Evolutionary conservation across 1,139 yeast species (phyloP).

Genomic region (Suhomyces terraborum): DNA sequence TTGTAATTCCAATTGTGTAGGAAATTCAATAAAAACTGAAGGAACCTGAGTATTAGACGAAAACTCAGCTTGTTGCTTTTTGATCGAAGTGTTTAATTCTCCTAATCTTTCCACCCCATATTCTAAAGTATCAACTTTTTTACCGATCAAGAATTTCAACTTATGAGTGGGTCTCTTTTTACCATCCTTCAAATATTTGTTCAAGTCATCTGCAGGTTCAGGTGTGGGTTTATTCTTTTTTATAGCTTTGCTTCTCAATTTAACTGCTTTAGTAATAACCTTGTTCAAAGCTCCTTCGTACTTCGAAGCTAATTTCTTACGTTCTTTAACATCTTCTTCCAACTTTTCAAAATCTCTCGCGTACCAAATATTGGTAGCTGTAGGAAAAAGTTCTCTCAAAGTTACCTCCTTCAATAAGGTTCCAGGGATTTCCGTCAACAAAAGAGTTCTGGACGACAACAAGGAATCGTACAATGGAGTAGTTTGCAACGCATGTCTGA

Average conservation of each 20-base stretch:
- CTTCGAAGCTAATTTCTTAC: conserved; percentile 54
- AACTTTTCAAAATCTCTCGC: conserved; percentile 61
- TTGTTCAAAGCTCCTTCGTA: conserved; percentile 63
- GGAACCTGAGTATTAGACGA: conserved; percentile 53
- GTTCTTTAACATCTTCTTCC: conserved; percentile 53
- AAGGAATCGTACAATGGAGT: conserved; percentile 71
- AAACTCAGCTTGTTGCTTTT: conserved; percentile 54
- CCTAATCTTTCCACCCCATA: conserved; percentile 69
- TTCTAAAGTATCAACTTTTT: conserved; percentile 82
- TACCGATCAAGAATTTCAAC: conserved; percentile 60
- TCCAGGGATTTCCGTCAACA: conserved; percentile 63
- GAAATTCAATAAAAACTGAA: conserved; percentile 85
- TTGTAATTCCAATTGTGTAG: conserved; percentile 85
- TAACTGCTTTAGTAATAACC: conserved; percentile 57
- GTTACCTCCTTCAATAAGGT: conserved; percentile 51
- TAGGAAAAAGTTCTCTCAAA: conserved; percentile 59
- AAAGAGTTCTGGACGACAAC: conserved; percentile 64
- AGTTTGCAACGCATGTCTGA: conserved; percentile 68
- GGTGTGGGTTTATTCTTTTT: conserved; percentile 56
- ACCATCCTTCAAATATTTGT: conserved; percentile 52
- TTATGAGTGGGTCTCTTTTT: conserved; percentile 72
- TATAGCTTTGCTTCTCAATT: conserved; percentile 53
- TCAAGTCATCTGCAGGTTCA: conserved; percentile 60
- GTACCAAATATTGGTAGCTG: conserved; percentile 60
- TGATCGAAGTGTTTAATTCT: conserved; percentile 65